Evolutionary conservation across 768 basidiomycete species (phyloP).

Genomic region (Collybia sp.): DNA sequence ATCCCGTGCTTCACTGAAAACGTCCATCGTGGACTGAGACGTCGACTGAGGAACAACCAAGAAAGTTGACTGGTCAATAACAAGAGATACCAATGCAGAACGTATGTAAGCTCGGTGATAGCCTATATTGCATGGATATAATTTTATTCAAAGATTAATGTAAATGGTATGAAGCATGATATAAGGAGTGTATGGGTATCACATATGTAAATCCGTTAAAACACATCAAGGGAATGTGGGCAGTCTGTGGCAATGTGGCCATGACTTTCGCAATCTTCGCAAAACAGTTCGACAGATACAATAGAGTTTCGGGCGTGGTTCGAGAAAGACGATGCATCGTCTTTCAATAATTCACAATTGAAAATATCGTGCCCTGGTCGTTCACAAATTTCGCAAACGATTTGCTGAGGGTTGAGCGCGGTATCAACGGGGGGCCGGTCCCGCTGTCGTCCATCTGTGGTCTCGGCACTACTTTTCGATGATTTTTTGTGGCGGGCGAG

Average conservation of each 20-base stretch:
- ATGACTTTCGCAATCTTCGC: constrained; percentile 80
- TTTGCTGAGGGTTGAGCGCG: constrained; percentile 23
- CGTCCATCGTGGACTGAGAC: too few relatives aligned
- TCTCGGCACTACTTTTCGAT: constrained; percentile 40
- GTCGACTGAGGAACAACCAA: too few relatives aligned
- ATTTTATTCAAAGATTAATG: background rate
- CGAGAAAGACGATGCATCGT: constrained; percentile 32
- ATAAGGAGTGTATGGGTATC: background rate
- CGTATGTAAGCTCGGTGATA: constrained; percentile 14
- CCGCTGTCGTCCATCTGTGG: constrained; percentile 23
- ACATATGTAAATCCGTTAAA: constrained; percentile 37
- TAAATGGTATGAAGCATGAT: background rate
- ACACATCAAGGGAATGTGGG: constrained; percentile 84
- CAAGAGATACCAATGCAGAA: too few relatives aligned
- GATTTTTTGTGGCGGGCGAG: constrained; percentile 60
- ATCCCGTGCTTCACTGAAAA: too few relatives aligned
- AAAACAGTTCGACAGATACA: constrained; percentile 41
- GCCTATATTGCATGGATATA: constrained; percentile 34
- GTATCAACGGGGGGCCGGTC: constrained; percentile 18
- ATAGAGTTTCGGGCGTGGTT: constrained; percentile 4
- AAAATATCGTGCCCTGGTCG: constrained; percentile 83
- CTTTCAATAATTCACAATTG: constrained; percentile 71
- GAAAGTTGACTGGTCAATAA: too few relatives aligned
- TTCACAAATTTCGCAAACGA: constrained; percentile 85
- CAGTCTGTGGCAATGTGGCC: constrained; percentile 77